Evolutionary conservation across 2,329 filamentous ascomycete species (phyloP), one percentile per base, ranked within the genome.

Genomic region (Rutstroemia sp.): DNA sequence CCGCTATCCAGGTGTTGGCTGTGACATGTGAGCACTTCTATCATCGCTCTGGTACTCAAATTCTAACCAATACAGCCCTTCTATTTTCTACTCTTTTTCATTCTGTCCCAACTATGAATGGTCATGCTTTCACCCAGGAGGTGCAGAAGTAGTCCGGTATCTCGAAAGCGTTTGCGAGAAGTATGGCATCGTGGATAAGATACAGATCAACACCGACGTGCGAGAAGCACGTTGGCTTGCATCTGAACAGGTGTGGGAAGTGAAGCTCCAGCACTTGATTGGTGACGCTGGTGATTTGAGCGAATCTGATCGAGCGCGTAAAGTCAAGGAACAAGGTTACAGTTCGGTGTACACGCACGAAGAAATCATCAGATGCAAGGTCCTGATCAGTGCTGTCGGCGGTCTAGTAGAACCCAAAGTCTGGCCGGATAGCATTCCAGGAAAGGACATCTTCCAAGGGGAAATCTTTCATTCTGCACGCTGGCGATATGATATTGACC

Each of bases 41-140:
- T 30, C 39, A 12, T 42, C 25, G 14, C 17, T 12, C 37, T 16
- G 42, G 27, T 48, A 14, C 27, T 30, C 27, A 14, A 41, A 19
- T 16, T 57, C 44, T 51, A 57, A 41, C 59, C 65, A 48, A 53
- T n/a, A 64, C 51, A 79, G 79, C 25, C 81, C 80, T 3, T 77
- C 79, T 1, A 58, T 74, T 7, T 76, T 84, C 3, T 84, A 84
- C 69, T 79, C 75, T 45, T 83, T 77, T 67, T 82, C 78, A 5
- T 85, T 84, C 62, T 80, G 79, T 38, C 79, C 81, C 51, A 83
- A 83, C 52, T 70, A 78, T 2, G 73, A 78, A 60, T 85, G 81
- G 81, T 76, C 77, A 1, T 70, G 78, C 17, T 74, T 81, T 54
- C 82, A 82, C 60, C 78, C 82, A 0, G 76, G 76, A 0, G 81